Evolutionary conservation across 1,139 yeast genomes (phyloP), one percentile per base, ranked within the genome.

Genomic region (Pneumocystis oryctolagi): DNA sequence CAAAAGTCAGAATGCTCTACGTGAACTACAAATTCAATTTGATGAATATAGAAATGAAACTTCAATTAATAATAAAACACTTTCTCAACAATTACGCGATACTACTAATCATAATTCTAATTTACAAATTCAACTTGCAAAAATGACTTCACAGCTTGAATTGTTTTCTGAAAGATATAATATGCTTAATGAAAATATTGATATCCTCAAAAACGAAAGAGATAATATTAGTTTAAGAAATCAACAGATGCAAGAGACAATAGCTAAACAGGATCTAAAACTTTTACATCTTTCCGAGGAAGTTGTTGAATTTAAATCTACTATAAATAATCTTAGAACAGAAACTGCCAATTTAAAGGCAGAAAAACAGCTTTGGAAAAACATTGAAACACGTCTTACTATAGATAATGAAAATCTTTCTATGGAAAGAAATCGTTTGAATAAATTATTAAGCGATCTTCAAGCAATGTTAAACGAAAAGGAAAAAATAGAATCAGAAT

Each of bases 381-480:
- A 82, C 0, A 71, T 81, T 42, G 84, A 83, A 66, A 72, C 74
- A 18, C 77, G 85, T n/a, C 73, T 86, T 61, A 74, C 79, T 47
- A 75, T 75, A 34, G 92, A 86, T 65, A 77, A 83, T 61, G 73
- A 76, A 4, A 80, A 78, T 53, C 75, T 87, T 64, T 75, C 78
- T 62, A 77, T 78, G 5, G 95, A 89, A 70, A 83, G 83, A 69
- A 73, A 79, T 12, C 80, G 83, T 63, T 76, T 88, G 60, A 84
- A 79, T 67, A 80, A 81, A 6, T 77, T 84, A 66, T 78, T 87
- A n/a, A 72, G 80, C 30, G 85, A 81, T 69, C 74, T 87, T 64
- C 90, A 87, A 71, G 69, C 80, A 0, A 73, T 84, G 56, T 82
- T 84, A 63, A 78, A 78, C 63, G 94, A 87, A 70, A 79, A 90